Evolutionary conservation across 495 filamentous ascomycete genomes (phyloP).

Genomic region (Polyplosphaeria fusca): DNA sequence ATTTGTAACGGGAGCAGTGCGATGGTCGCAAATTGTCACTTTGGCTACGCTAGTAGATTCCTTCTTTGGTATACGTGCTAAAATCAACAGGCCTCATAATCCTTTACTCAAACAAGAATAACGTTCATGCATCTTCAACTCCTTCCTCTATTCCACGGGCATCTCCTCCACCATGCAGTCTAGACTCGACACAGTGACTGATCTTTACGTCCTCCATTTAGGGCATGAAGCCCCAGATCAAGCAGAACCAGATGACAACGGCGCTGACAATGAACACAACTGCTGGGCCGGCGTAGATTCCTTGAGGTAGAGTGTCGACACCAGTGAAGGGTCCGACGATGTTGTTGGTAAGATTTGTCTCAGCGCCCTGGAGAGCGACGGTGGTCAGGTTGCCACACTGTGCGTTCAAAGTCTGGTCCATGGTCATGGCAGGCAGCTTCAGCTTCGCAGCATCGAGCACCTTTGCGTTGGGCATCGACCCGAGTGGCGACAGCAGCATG

Average conservation of each 20-base stretch:
- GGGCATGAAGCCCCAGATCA: conserved; percentile 15
- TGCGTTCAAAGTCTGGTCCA: conserved; percentile 37
- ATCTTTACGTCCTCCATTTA: too few species aligned
- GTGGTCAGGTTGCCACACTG: conserved; percentile 40
- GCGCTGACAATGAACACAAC: conserved; percentile 7
- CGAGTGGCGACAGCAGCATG: conserved; percentile 36
- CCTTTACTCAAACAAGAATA: too few species aligned
- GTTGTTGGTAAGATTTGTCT: conserved; percentile 38
- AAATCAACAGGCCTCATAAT: too few species aligned
- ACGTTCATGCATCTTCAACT: too few species aligned
- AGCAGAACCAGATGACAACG: conserved; percentile 5
- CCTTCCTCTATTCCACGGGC: too few species aligned
- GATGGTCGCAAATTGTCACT: too few species aligned
- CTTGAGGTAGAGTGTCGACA: neutral
- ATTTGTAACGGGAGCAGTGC: too few species aligned
- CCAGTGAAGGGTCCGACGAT: conserved; percentile 28
- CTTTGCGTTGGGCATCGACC: conserved; percentile 32
- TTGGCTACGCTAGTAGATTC: too few species aligned
- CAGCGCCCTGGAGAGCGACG: conserved; percentile 37
- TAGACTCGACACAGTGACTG: too few species aligned
- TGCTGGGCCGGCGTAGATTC: conserved; percentile 12
- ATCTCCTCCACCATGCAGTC: too few species aligned
- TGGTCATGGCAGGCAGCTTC: conserved; percentile 36
- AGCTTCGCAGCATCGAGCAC: conserved; percentile 37
- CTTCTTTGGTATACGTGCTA: too few species aligned